Evolutionary conservation across 352 stramenopile genomes (phyloP), one percentile per base, ranked within the genome.

Genomic region (Aphanomyces euteiches): DNA sequence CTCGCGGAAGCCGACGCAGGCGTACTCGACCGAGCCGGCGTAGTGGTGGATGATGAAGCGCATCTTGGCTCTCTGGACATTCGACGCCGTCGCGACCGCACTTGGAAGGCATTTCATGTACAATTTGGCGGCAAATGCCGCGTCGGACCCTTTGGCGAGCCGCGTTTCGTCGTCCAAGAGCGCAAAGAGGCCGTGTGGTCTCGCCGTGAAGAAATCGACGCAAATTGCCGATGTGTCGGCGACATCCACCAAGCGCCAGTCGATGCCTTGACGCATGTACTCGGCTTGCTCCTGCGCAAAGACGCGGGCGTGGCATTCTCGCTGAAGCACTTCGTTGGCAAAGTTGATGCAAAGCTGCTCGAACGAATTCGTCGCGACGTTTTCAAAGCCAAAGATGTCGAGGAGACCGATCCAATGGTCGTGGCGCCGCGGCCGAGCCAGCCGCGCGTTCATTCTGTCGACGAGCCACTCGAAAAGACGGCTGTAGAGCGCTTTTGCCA

Each of bases 301-400:
- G 8, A 93, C 83, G 66, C 95, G 92, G 68, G 92, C 84, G 73
- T 93, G 94, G 74, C 95, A 95, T 70, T 95, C 84, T 59, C 92
- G 85, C 73, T 96, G 87, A 36, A 96, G 77, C 41, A 84, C 93
- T 65, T 96, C 89, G 67, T 96, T 96, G 7, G 86, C 83, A 69
- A 92, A 96, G 73, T 96, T 96, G 75, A 96, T 96, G 47, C 87
- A 95, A 4, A 96, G 83, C 73, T 96, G 89, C 73, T 96, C 89
- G 69, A 95, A 96, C 60, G 83, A 93, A 72, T 97, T 97, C 69
- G 90, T 79, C 19, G 85, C 81, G 67, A 97, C 96, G n/a, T 92
- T 84, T 61, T 97, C 90, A 53, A 97, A 97, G 41, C 90, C 90
- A 73, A 97, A 97, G 67, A 97, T 96, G 77, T 97, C 90, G 3